Evolutionary conservation across 768 basidiomycete species (phyloP).

Genomic region (Pleurotus sapidus): DNA sequence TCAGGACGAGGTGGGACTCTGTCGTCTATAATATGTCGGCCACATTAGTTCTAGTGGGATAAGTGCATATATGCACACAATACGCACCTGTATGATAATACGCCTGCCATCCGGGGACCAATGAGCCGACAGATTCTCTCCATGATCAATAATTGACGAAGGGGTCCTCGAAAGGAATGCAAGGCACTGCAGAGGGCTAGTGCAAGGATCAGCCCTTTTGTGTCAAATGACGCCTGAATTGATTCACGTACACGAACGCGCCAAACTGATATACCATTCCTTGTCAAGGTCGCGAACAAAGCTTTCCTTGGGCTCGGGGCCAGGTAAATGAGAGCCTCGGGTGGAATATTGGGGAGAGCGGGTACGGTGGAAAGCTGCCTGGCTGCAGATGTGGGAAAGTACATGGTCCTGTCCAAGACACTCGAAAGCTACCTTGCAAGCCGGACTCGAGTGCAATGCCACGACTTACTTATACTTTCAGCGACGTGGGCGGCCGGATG

Average conservation of each 20-base stretch:
- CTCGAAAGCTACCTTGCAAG: not conserved
- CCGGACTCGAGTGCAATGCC: not conserved
- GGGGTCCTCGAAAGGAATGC: slow-evolving; percentile 75
- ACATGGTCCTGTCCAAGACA: slow-evolving; percentile 44
- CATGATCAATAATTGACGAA: slow-evolving; percentile 77
- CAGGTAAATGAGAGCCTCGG: slow-evolving; percentile 57
- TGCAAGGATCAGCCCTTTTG: not conserved
- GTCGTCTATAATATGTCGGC: slow-evolving; percentile 56
- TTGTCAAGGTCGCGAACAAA: slow-evolving; percentile 77
- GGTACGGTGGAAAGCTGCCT: slow-evolving; percentile 69
- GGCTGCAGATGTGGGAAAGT: slow-evolving; percentile 82
- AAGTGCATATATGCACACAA: not conserved
- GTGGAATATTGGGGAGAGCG: slow-evolving; percentile 58
- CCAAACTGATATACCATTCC: slow-evolving; percentile 73
- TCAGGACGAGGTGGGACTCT: slow-evolving; percentile 74
- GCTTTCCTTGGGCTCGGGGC: slow-evolving; percentile 69
- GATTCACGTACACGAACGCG: slow-evolving; percentile 63
- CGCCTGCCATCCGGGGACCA: slow-evolving; percentile 85
- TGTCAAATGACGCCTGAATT: not conserved
- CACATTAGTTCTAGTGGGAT: not conserved
- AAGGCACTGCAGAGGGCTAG: slow-evolving; percentile 69
- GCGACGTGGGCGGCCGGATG: no score
- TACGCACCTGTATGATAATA: slow-evolving; percentile 75
- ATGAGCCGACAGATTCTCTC: slow-evolving; percentile 68
- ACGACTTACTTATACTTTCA: no score